Evolutionary conservation across 306 rosid species (phyloP), one percentile per base, ranked within the genome.

Genomic region (Vigna nakashimae): DNA sequence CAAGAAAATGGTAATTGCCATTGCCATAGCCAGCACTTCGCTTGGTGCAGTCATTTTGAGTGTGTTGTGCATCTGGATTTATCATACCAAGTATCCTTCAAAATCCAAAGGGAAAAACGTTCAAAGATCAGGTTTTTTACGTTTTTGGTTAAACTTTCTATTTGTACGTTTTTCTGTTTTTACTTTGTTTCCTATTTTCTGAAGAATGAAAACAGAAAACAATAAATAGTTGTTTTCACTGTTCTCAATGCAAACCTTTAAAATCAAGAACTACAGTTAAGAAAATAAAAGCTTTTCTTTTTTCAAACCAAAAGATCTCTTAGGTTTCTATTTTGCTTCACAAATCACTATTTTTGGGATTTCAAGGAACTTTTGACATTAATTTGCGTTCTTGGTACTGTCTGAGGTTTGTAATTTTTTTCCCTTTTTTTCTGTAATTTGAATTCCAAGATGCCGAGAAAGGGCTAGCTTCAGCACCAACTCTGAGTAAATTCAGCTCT

Each of bases 371-470:
- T 34, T 20, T 69, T 45, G 46, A 32, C 52, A 48, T 79, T 9
- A 34, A 60, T 46, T 55, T 82, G 50, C n/a, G 76, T 28, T 12
- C 26, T 34, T 49, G 16, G 24, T 5, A 8, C 10, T 76, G 24
- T 57, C 53, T 69, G 48, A 68, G 15, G 43, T 70, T 71, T 77
- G 28, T 66, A 22, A 62, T 68, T 3, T 64, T 64, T 63, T 63
- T 43, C 46, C 26, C 17, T 3, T 63, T 66, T 34, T 68, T 80
- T 79, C 28, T 85, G 86, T 45, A 20, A 82, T 84, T 73, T 46
- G 53, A 75, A 60, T 71, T 48, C 18, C 40, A 73, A 92, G 99
- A 87, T 90, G 92, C 79, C 69, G 99, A 93, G 83, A 91, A 89
- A 73, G 97, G 91, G 83, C 65, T 76, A 7, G 69, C 85, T 28